These are phyloP conservation scores for Peribolospora kevripleyi DNA, from an alignment of 768 basidiomycete species.

Conservation along the genomic window DNA sequence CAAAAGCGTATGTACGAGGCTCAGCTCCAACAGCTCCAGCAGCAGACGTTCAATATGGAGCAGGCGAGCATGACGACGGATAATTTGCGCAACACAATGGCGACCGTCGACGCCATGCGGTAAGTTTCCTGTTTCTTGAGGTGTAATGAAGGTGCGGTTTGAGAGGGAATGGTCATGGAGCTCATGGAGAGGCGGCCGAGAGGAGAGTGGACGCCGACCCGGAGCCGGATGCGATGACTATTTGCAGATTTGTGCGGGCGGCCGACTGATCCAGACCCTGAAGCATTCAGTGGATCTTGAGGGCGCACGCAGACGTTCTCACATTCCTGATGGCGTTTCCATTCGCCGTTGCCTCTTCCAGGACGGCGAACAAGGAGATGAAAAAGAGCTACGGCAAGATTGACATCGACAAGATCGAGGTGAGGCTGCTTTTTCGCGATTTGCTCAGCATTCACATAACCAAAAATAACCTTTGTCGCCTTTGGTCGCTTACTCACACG, in stretches of 20 bases:
- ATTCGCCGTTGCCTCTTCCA: constrained; percentile 8
- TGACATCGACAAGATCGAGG: constrained; percentile 95
- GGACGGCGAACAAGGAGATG: constrained; percentile 83
- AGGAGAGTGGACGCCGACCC: too few species aligned
- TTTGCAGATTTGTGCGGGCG: too few species aligned
- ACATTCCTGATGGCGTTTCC: too few species aligned
- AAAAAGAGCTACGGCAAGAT: constrained; percentile 92
- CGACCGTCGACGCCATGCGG: constrained; percentile 79
- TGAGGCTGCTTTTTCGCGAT: constrained; percentile 19
- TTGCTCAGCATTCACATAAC: neutral
- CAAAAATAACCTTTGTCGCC: neutral
- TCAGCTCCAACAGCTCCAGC: constrained; percentile 68
- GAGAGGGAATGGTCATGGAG: too few species aligned
- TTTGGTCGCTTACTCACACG: neutral
- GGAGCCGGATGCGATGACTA: too few species aligned
- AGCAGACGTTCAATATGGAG: constrained; percentile 98
- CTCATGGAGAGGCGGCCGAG: too few species aligned
- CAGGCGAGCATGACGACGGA: constrained; percentile 86
- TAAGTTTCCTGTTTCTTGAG: too few species aligned
- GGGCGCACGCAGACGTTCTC: too few species aligned
- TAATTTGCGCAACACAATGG: constrained; percentile 96
- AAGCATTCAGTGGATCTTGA: too few species aligned
- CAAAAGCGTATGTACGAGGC: constrained; percentile 68
- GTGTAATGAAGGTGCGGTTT: too few species aligned
- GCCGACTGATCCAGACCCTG: too few species aligned